Evolutionary conservation across 2,329 filamentous ascomycete genomes (phyloP).

Genomic region (Colletotrichum viniferum): DNA sequence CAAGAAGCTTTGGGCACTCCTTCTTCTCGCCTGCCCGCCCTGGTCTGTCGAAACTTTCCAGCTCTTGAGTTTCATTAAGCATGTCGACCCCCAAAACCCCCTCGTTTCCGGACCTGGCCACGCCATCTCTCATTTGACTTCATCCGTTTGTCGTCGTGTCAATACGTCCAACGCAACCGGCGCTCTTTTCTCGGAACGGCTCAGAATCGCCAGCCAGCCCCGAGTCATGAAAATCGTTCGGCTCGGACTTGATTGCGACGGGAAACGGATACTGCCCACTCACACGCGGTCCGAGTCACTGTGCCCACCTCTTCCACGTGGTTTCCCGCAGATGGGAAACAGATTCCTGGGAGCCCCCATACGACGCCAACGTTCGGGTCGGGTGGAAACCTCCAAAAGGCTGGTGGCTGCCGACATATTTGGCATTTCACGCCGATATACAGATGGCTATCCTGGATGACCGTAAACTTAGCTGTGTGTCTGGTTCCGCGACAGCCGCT

Average conservation of each 20-base stretch:
- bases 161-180: background rate
- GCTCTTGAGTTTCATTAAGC: background rate
- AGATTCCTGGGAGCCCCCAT: background rate
- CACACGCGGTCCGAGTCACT: background rate
- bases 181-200: background rate
- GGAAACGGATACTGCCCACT: background rate
- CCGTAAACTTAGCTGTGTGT: background rate
- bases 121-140: background rate
- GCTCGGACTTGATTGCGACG: background rate
- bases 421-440: background rate
- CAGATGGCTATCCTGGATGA: background rate
- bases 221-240: background rate
- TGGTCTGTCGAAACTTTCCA: background rate
- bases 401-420: background rate
- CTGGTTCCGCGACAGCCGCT: background rate
- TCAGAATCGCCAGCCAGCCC: background rate
- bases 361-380: background rate
- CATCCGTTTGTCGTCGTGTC: background rate
- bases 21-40: background rate
- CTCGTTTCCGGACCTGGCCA: background rate
- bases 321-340: conserved; percentile 4
- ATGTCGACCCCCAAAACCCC: background rate
- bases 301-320: conserved; percentile 15
- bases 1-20: background rate
- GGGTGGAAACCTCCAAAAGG: background rate